Percentiles rank a stretch among this genome's conserved stretches.
phyloP scores from a whole-genome alignment of 495 filamentous ascomycete species.

The Talaromyces borbonicus region DNA sequence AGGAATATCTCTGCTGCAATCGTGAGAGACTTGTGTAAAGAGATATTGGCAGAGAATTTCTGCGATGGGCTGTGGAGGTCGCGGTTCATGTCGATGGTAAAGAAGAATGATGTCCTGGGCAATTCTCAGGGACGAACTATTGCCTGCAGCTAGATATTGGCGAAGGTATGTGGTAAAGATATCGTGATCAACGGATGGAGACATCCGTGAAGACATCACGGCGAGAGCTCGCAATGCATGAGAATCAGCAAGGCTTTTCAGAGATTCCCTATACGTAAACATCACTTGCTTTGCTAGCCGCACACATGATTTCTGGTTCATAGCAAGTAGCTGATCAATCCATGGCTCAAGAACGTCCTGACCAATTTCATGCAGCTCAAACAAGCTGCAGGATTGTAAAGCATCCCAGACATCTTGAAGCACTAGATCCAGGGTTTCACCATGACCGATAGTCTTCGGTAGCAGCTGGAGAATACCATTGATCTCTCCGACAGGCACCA shows the following conservation, averaged over 20 bases:
- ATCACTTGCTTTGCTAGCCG: constrained; percentile 26
- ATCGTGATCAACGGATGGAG: background rate
- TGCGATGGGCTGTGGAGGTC: background rate
- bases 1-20: background rate
- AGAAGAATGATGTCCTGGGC: background rate
- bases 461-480: constrained; percentile 19
- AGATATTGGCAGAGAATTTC: background rate
- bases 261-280: constrained; percentile 16
- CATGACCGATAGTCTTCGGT: constrained; percentile 9
- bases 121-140: background rate
- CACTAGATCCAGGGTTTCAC: constrained; percentile 11
- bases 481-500: constrained; percentile 28
- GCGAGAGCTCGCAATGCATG: constrained; percentile 15
- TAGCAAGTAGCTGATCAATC: constrained; percentile 18
- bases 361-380: constrained; percentile 25
- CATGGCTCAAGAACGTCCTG: constrained; percentile 20
- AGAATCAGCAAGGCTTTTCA: constrained; percentile 5
- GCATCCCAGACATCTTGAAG: constrained; percentile 31
- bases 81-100: background rate
- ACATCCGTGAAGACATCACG: background rate
- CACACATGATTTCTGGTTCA: background rate
- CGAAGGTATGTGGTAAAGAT: background rate
- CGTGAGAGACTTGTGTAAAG: background rate
- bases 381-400: constrained; percentile 29
- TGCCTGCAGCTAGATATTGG: background rate